Percentiles rank a stretch among this genome's conserved stretches.
phyloP scores from a whole-genome alignment of 495 filamentous ascomycete genomes.

The Penicillium goetzii region DNA sequence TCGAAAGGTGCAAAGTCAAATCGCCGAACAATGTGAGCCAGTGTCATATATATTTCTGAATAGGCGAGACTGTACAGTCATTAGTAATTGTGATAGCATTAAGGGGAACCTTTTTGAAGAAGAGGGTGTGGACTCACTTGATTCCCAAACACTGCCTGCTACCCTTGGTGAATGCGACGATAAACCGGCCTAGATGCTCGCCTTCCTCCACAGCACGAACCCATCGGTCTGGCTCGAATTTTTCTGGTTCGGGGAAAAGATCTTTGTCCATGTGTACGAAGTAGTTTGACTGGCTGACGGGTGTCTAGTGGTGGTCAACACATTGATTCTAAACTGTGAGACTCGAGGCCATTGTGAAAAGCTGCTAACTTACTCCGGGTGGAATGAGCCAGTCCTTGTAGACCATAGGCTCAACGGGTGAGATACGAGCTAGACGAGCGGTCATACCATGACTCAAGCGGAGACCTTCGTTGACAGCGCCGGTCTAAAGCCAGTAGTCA shows the following conservation, averaged over 20 bases:
- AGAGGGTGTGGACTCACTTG: constrained; percentile 36
- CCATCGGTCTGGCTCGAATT: constrained; percentile 57
- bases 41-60: constrained; percentile 41
- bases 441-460: constrained; percentile 49
- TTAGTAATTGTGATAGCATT: background rate
- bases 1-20: constrained; percentile 44
- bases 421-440: constrained; percentile 45
- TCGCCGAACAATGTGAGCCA: constrained; percentile 42
- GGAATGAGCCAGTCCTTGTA: constrained; percentile 47
- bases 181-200: constrained; percentile 35
- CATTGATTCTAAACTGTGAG: constrained; percentile 4
- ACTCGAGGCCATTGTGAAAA: background rate
- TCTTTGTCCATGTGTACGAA: constrained; percentile 51
- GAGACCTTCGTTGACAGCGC: constrained; percentile 50
- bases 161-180: constrained; percentile 51
- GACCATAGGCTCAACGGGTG: constrained; percentile 41
- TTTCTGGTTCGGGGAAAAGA: constrained; percentile 50
- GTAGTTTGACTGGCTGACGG: constrained; percentile 52
- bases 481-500: constrained; percentile 31
- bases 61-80: constrained; percentile 40
- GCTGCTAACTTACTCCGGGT: constrained; percentile 31
- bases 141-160: constrained; percentile 51
- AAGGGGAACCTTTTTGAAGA: too few species aligned
- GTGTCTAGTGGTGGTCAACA: constrained; percentile 32
- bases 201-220: constrained; percentile 31